phyloP scores from a whole-genome alignment of 768 basidiomycete species.

The Phlebiopsis gigantea region DNA sequence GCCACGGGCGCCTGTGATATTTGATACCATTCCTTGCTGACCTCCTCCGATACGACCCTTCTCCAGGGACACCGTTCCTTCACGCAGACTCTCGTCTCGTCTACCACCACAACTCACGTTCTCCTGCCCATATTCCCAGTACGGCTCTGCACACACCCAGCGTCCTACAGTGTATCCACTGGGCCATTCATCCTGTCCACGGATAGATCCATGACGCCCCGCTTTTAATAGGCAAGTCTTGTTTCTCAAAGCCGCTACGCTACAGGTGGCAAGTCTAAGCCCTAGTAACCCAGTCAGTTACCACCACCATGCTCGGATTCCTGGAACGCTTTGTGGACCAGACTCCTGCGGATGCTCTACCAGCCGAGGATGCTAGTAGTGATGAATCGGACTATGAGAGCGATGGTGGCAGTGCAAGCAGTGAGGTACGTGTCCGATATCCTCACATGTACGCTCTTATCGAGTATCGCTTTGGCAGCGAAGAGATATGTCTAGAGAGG shows the following conservation, averaged over 20 bases:
- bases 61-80: not conserved
- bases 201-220: not conserved
- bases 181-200: not conserved
- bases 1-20: not conserved
- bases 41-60: not conserved
- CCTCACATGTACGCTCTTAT: not conserved
- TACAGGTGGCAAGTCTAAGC: not conserved
- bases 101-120: not conserved
- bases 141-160: too few relatives aligned
- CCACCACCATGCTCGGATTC: conserved; percentile 1
- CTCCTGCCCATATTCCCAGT: not conserved
- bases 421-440: not conserved
- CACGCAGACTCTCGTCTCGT: not conserved
- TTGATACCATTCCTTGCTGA: not conserved
- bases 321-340: not conserved
- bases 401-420: not conserved
- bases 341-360: not conserved
- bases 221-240: not conserved
- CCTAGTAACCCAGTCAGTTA: not conserved
- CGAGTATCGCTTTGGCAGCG: not conserved
- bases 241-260: not conserved
- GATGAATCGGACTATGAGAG: not conserved
- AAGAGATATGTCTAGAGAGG: not conserved
- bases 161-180: too few relatives aligned
- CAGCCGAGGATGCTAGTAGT: not conserved